phyloP scores from a whole-genome alignment of 495 filamentous ascomycete species.

The Opeltia flavorubescens region DNA sequence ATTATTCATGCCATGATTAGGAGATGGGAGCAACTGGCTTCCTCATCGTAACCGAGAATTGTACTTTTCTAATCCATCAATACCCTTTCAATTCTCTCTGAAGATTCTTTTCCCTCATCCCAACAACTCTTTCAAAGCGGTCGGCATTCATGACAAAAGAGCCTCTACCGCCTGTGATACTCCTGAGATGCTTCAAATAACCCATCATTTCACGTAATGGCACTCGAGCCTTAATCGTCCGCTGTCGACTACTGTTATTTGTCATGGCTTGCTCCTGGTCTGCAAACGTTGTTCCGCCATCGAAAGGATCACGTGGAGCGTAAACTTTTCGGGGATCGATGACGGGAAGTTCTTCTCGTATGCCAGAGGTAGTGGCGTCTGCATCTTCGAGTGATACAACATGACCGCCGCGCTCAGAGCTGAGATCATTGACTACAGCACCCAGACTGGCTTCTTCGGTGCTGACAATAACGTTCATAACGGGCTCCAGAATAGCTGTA shows the following conservation, averaged over 20 bases:
- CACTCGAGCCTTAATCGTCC: conserved; percentile 67
- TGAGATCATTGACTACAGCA: conserved; percentile 81
- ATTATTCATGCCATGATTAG: no score
- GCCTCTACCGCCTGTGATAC: conserved; percentile 76
- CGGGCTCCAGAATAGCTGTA: conserved; percentile 72
- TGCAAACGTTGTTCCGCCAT: conserved; percentile 28
- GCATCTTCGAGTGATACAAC: conserved; percentile 69
- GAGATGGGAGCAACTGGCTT: background rate
- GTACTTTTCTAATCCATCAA: no score
- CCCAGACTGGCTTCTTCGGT: conserved; percentile 72
- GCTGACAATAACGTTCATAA: conserved; percentile 74
- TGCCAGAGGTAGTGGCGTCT: conserved; percentile 18
- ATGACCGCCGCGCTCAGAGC: conserved; percentile 65
- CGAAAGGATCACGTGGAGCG: conserved; percentile 71
- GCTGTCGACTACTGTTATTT: conserved; percentile 23
- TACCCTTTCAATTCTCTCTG: conserved; percentile 33
- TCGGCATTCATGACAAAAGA: conserved; percentile 88
- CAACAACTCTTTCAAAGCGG: conserved; percentile 73
- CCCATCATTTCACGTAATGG: conserved; percentile 95
- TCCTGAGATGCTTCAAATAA: conserved; percentile 80
- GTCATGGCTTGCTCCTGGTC: conserved; percentile 10
- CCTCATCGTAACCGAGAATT: background rate
- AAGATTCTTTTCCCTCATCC: conserved; percentile 44
- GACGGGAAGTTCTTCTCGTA: conserved; percentile 17
- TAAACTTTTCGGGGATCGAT: conserved; percentile 66